phyloP scores from a whole-genome alignment of 176 grass and related monocot species.

The Pontederia crassipes region DNA sequence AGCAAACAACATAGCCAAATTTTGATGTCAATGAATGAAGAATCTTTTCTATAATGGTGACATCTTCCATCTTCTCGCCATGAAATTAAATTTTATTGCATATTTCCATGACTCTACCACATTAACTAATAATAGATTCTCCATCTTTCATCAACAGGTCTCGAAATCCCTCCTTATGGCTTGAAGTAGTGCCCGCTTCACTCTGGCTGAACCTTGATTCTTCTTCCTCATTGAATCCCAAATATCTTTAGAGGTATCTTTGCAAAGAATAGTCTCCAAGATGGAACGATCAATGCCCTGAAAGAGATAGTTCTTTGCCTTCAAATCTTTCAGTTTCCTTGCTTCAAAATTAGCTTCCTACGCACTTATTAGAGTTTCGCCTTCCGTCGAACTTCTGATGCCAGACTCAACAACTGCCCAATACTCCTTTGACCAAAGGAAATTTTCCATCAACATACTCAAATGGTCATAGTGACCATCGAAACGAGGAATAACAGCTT shows the following conservation, averaged over 20 bases:
- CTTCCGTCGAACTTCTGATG: neutral
- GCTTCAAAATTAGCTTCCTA: neutral
- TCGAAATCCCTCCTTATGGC: conserved; percentile 7
- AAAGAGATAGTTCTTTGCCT: neutral
- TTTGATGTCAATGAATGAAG: neutral
- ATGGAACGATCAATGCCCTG: neutral
- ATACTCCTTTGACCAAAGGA: conserved; percentile 2
- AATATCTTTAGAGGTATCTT: neutral
- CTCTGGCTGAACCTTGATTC: neutral
- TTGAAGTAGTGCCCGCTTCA: conserved; percentile 4
- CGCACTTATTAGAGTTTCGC: neutral
- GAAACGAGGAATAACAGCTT: neutral
- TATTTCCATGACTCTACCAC: neutral
- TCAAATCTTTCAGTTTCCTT: neutral
- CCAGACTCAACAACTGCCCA: neutral
- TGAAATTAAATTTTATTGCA: neutral
- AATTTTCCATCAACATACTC: conserved; percentile 14
- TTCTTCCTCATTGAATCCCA: conserved; percentile 4
- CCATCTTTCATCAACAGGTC: conserved; percentile 3
- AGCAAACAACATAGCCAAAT: neutral
- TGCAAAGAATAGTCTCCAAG: neutral
- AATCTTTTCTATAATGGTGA: neutral
- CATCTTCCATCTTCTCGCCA: neutral
- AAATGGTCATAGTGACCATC: conserved; percentile 14
- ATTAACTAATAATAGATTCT: neutral